Percentiles rank a stretch among this genome's conserved stretches.
These are phyloP conservation scores for Naganishia sp. DNA, from an alignment of 1,284 basidiomycete genomes.

Conservation along the genomic window DNA sequence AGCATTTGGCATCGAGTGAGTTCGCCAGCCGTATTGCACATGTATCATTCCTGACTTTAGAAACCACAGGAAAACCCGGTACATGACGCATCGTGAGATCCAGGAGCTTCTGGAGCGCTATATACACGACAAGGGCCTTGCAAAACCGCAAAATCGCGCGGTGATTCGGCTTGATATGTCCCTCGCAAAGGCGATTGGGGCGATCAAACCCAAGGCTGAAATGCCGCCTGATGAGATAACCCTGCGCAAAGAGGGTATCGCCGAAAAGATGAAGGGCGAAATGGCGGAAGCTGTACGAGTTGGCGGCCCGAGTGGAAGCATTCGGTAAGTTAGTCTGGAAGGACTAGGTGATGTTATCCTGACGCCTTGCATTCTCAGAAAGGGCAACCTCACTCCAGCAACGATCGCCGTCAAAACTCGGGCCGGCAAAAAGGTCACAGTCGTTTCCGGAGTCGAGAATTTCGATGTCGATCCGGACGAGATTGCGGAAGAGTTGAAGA, in stretches of 20 bases:
- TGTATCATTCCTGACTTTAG: neutral
- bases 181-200: constrained; percentile 59
- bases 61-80: constrained; percentile 44
- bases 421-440: constrained; percentile 74
- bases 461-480: constrained; percentile 69
- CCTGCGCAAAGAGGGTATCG: constrained; percentile 13
- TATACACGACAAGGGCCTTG: constrained; percentile 62
- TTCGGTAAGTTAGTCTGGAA: constrained; percentile 15
- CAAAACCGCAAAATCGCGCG: constrained; percentile 66
- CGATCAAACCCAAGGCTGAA: constrained; percentile 58
- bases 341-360: constrained; percentile 41
- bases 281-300: constrained; percentile 76
- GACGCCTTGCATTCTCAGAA: constrained; percentile 57
- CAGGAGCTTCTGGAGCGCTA: constrained; percentile 65
- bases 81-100: constrained; percentile 63
- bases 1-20: constrained; percentile 60
- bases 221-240: constrained; percentile 48
- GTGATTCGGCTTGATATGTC: constrained; percentile 69
- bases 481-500: constrained; percentile 75
- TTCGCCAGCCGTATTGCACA: constrained; percentile 44
- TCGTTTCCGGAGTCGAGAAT: constrained; percentile 74
- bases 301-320: constrained; percentile 55
- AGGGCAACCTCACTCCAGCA: constrained; percentile 71
- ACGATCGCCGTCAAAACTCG: constrained; percentile 68
- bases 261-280: constrained; percentile 57